Percentiles rank a stretch among this genome's conserved stretches.
phyloP scores from a whole-genome alignment of 768 basidiomycete genomes.

The Phlebiopsis gigantea region DNA sequence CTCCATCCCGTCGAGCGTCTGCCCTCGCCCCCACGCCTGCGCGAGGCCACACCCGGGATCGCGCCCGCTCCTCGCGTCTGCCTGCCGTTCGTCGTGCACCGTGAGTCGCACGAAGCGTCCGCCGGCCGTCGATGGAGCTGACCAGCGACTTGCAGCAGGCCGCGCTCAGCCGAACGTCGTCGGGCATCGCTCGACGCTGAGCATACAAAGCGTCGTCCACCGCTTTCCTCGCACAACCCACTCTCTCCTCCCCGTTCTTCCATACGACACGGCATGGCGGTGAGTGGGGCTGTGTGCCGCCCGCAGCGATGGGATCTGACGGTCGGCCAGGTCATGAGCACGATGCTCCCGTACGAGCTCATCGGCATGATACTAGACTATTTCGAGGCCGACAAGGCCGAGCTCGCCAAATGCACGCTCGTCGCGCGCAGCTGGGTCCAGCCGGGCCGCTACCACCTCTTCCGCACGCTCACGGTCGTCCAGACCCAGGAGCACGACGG shows the following conservation, averaged over 20 bases:
- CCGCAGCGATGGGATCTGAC: neutral
- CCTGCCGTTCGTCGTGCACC: neutral
- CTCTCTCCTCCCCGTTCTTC: neutral
- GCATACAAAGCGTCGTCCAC: neutral
- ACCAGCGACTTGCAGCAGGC: neutral
- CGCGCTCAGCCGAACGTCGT: neutral
- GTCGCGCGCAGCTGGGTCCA: constrained; percentile 2
- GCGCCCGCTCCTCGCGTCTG: neutral
- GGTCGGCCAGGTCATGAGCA: neutral
- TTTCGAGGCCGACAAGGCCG: neutral
- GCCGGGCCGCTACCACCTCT: constrained; percentile 9
- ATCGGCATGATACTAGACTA: constrained; percentile 9
- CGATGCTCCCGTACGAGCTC: constrained; percentile 3
- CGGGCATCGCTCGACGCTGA: neutral
- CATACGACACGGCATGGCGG: neutral
- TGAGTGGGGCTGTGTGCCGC: neutral
- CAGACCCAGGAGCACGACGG: neutral
- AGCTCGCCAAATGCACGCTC: neutral
- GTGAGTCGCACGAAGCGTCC: neutral
- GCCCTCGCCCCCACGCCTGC: neutral
- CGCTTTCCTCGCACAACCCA: neutral
- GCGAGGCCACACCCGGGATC: neutral
- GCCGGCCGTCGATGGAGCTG: neutral
- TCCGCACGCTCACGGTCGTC: neutral
- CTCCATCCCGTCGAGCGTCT: neutral